Conservation (phyloP, 2,329 filamentous ascomycete genomes). For the Neocucurbitaria cava region DNA sequence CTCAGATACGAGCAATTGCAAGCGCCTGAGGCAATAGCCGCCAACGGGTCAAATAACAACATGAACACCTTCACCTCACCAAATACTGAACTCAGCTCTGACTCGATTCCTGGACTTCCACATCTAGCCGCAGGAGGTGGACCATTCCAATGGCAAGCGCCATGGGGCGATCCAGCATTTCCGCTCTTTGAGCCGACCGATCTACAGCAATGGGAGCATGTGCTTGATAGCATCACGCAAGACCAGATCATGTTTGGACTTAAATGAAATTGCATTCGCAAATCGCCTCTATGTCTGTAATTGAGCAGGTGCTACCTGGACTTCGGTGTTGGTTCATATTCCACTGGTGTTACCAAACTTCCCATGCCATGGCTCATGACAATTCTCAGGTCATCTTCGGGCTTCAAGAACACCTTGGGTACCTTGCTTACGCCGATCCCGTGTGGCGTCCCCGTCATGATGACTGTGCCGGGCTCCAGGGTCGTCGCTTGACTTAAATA, state of each 20-base stretch:
- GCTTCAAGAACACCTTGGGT: constrained; percentile 49
- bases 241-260: constrained; percentile 10
- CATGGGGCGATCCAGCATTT: constrained; percentile 24
- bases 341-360: constrained; percentile 23
- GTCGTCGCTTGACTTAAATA: constrained; percentile 52
- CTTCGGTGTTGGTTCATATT: constrained; percentile 15
- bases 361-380: constrained; percentile 38
- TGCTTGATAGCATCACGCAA: constrained; percentile 24
- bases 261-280: neutral
- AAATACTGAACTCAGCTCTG: constrained; percentile 7
- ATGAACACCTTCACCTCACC: constrained; percentile 6
- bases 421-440: constrained; percentile 53
- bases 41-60: neutral
- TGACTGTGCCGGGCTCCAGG: constrained; percentile 52
- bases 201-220: constrained; percentile 25
- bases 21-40: neutral
- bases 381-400: constrained; percentile 51
- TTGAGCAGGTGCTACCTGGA: neutral
- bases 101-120: constrained; percentile 8
- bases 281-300: neutral
- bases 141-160: constrained; percentile 22
- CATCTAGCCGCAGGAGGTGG: constrained; percentile 7
- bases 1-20: neutral
- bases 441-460: constrained; percentile 56
- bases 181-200: constrained; percentile 18